These are phyloP conservation scores for Chaetomiaceae sp. DNA, from an alignment of 2,329 filamentous ascomycete species.

Conservation along the genomic window DNA sequence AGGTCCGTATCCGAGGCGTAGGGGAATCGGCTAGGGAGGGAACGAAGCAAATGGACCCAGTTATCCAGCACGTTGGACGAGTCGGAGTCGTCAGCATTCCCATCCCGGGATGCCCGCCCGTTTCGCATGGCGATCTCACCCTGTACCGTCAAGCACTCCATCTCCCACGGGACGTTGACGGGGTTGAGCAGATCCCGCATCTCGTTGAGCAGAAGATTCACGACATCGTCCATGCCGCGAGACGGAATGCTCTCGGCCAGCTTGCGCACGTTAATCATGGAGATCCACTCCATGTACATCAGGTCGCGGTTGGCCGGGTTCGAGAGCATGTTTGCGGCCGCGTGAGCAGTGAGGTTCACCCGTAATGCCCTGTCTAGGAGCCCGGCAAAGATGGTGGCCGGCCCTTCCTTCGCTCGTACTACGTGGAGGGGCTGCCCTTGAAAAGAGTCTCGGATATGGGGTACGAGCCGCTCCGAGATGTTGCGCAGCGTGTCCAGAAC, in stretches of 20 bases:
- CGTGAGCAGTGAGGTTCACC: slow-evolving; percentile 90
- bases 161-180: slow-evolving; percentile 58
- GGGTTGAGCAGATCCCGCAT: slow-evolving; percentile 68
- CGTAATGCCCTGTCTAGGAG: slow-evolving; percentile 81
- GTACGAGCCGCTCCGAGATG: slow-evolving; percentile 75
- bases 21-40: slow-evolving; percentile 66
- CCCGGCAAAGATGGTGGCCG: slow-evolving; percentile 82
- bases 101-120: slow-evolving; percentile 38
- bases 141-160: slow-evolving; percentile 58
- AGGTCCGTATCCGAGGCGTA: slow-evolving; percentile 68
- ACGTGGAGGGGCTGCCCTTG: slow-evolving; percentile 81
- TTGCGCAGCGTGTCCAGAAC: slow-evolving; percentile 83
- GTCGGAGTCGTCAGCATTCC: slow-evolving; percentile 35
- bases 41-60: slow-evolving; percentile 69
- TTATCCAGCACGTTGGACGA: slow-evolving; percentile 69
- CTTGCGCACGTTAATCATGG: slow-evolving; percentile 57
- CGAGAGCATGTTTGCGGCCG: slow-evolving; percentile 86
- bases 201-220: slow-evolving; percentile 58
- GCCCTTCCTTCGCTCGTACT: slow-evolving; percentile 77
- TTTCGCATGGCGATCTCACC: slow-evolving; percentile 50
- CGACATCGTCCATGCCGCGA: slow-evolving; percentile 61
- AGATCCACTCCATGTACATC: slow-evolving; percentile 92
- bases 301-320: slow-evolving; percentile 85
- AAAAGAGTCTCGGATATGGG: slow-evolving; percentile 80
- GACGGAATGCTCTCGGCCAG: slow-evolving; percentile 59